Percentiles rank a stretch among this genome's conserved stretches.
These are phyloP conservation scores for Cucurbita argyrosperma DNA, from an alignment of 306 rosid species.

Conservation along the genomic window DNA sequence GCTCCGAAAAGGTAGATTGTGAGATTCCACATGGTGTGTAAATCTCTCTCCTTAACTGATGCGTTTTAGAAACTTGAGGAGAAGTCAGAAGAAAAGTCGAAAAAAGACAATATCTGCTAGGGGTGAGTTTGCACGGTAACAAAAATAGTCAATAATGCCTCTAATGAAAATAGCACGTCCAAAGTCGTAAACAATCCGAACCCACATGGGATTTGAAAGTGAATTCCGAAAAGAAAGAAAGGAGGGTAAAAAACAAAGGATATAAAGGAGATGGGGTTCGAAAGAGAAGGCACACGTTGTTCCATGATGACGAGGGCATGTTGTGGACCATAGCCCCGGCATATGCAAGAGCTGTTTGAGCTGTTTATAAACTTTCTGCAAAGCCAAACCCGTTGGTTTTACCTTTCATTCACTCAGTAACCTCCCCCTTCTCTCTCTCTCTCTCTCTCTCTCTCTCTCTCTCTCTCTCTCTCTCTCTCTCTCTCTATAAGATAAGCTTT, in stretches of 20 bases:
- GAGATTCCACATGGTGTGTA: too few relatives aligned
- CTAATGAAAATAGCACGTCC: background rate
- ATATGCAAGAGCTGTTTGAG: constrained; percentile 6
- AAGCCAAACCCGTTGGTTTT: constrained; percentile 6
- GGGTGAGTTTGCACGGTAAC: too few relatives aligned
- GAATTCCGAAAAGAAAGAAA: background rate
- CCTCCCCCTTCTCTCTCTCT: background rate
- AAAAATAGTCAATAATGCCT: too few relatives aligned
- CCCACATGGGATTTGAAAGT: background rate
- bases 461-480: background rate
- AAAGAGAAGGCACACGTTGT: constrained; percentile 24
- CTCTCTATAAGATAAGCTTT: background rate
- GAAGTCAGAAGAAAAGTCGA: too few relatives aligned
- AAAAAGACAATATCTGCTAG: too few relatives aligned
- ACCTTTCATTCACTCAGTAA: constrained; percentile 7
- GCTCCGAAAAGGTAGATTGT: too few relatives aligned
- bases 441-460: background rate
- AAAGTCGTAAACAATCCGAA: background rate
- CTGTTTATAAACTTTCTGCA: constrained; percentile 12
- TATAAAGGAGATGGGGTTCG: constrained; percentile 14
- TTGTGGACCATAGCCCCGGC: constrained; percentile 8
- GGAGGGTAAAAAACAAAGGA: background rate
- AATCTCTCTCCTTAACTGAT: too few relatives aligned
- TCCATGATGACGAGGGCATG: constrained; percentile 28
- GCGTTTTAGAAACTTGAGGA: too few relatives aligned